Evolutionary conservation across 257 asterid species (phyloP).

Genomic region (Petrea volubilis): DNA sequence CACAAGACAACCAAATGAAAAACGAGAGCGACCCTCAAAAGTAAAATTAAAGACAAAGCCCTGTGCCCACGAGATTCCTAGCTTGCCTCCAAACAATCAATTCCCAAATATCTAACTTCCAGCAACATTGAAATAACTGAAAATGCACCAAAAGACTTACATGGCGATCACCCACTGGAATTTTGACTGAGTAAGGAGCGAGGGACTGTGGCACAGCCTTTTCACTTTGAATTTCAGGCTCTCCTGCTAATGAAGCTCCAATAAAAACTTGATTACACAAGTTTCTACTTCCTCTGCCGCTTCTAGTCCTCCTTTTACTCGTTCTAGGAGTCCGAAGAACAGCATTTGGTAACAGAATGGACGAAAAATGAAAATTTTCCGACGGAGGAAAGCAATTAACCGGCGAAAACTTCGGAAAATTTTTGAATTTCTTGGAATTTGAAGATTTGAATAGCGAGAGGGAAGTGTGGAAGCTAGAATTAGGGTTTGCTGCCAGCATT

Average conservation of each 20-base stretch:
- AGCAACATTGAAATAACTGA: neutral
- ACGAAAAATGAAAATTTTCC: constrained; percentile 21
- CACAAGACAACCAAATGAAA: constrained; percentile 5
- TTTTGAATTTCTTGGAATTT: constrained; percentile 26
- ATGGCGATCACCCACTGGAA: constrained; percentile 80
- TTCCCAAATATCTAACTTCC: neutral
- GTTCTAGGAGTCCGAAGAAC: constrained; percentile 28
- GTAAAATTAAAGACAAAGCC: neutral
- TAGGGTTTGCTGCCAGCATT: constrained; percentile 51
- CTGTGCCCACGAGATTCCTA: neutral
- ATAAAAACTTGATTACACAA: constrained; percentile 19
- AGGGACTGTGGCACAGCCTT: constrained; percentile 38
- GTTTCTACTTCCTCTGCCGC: constrained; percentile 24
- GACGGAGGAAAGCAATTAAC: constrained; percentile 24
- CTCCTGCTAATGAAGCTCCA: constrained; percentile 41
- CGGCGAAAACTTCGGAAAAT: constrained; percentile 28
- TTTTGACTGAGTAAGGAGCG: constrained; percentile 65
- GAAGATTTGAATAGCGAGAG: constrained; percentile 24
- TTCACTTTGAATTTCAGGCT: constrained; percentile 23
- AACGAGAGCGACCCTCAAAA: neutral
- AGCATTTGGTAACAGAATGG: constrained; percentile 34
- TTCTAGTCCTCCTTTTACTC: constrained; percentile 26
- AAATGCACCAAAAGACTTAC: constrained; percentile 35
- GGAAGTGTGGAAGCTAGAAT: constrained; percentile 31
- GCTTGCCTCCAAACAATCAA: constrained; percentile 1